Evolutionary conservation across 192 early-diverging fungal species (phyloP).

Genomic region (Podila epigama): DNA sequence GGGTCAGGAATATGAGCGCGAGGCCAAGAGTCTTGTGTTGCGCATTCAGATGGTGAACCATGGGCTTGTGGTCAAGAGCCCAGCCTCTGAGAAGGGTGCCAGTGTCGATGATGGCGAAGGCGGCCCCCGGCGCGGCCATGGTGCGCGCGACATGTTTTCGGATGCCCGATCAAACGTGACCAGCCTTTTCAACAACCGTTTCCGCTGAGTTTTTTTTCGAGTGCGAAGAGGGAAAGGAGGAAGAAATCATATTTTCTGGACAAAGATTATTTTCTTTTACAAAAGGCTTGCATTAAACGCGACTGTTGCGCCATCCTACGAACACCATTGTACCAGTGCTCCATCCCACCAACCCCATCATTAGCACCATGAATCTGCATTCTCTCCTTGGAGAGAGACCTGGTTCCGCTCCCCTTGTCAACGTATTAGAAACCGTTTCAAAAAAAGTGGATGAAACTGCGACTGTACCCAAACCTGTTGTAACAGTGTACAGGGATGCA

Average conservation of each 20-base stretch:
- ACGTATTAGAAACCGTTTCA: not conserved
- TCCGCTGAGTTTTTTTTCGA: not conserved
- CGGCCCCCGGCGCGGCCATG: slow-evolving; percentile 11
- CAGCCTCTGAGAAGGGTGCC: slow-evolving; percentile 15
- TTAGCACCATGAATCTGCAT: slow-evolving; percentile 21
- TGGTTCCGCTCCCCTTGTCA: not conserved
- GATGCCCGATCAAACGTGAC: slow-evolving; percentile 21
- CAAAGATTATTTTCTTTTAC: too few relatives aligned
- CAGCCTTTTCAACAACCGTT: slow-evolving; percentile 27
- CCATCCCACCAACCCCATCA: too few relatives aligned
- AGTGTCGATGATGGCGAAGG: not conserved
- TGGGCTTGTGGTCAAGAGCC: slow-evolving; percentile 52
- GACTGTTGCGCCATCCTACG: too few relatives aligned
- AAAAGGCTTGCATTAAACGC: too few relatives aligned
- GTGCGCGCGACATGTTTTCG: slow-evolving; percentile 8
- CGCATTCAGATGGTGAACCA: slow-evolving; percentile 69
- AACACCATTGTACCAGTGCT: too few relatives aligned
- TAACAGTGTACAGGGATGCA: slow-evolving; percentile 49
- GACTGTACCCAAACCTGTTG: slow-evolving; percentile 10
- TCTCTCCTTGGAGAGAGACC: slow-evolving; percentile 18
- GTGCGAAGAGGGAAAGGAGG: not conserved
- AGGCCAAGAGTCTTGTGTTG: slow-evolving; percentile 66
- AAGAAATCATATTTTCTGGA: too few relatives aligned
- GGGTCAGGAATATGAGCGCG: slow-evolving; percentile 72
- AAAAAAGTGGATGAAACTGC: not conserved